These are phyloP conservation scores for Nothophytophthora sp. DNA, from an alignment of 352 stramenopile genomes.

Conservation along the genomic window DNA sequence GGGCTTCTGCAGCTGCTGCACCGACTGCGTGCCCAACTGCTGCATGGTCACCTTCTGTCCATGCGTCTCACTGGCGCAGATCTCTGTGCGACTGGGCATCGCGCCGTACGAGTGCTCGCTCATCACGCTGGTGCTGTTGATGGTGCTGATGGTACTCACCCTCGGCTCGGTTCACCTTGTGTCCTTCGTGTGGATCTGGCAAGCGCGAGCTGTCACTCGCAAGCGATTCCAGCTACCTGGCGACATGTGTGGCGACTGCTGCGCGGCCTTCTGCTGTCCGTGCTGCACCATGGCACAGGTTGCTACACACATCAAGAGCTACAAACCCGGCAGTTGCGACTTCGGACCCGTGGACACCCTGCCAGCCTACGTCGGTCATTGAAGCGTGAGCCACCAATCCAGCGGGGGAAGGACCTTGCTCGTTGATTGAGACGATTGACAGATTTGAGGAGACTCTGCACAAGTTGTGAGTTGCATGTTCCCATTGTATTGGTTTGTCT, in stretches of 20 bases:
- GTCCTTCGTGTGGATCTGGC: not conserved
- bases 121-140: conserved; percentile 6
- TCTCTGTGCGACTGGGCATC: conserved; percentile 9
- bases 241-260: conserved; percentile 1
- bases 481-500: too few species aligned
- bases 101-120: conserved; percentile 4
- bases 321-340: conserved; percentile 13
- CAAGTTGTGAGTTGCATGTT: too few species aligned
- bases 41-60: conserved; percentile 17
- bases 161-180: not conserved
- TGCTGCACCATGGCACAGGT: conserved; percentile 28
- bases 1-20: conserved; percentile 22
- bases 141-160: not conserved
- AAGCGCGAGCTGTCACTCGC: not conserved
- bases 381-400: too few species aligned
- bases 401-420: too few species aligned
- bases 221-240: not conserved
- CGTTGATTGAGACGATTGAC: too few species aligned
- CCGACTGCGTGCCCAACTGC: conserved; percentile 20
- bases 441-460: too few species aligned
- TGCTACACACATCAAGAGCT: conserved; percentile 35
- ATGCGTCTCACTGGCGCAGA: conserved; percentile 20
- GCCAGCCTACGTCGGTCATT: not conserved
- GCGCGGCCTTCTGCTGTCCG: conserved; percentile 7
- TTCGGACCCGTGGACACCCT: conserved; percentile 2